Evolutionary conservation across 306 rosid species (phyloP).

Genomic region (Dicorynia guianensis): DNA sequence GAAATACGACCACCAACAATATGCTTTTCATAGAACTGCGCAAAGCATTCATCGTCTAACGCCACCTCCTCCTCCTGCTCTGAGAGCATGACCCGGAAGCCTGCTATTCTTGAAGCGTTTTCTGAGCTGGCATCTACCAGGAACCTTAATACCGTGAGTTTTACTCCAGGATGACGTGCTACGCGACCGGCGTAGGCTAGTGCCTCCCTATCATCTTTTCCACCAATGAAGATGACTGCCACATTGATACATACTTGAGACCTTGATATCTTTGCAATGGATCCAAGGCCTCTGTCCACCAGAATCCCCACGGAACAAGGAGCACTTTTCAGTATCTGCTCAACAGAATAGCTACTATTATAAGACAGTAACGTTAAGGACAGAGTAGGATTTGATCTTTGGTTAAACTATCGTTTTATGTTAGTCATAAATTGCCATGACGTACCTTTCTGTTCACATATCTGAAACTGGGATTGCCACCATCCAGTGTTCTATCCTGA

Average conservation of each 20-base stretch:
- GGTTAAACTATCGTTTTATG: no score
- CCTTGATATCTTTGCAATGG: constrained; percentile 60
- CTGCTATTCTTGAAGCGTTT: constrained; percentile 56
- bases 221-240: constrained; percentile 85
- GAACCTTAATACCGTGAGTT: constrained; percentile 79
- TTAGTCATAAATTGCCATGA: no score
- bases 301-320: constrained; percentile 93
- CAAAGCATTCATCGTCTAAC: constrained; percentile 82
- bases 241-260: constrained; percentile 50
- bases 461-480: constrained; percentile 75
- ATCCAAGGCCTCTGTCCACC: constrained; percentile 91
- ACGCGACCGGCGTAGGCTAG: constrained; percentile 73
- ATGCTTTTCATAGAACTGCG: constrained; percentile 73
- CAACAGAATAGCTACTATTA: constrained; percentile 40
- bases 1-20: constrained; percentile 64
- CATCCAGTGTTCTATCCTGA: constrained; percentile 62
- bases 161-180: constrained; percentile 77
- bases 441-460: constrained; percentile 90
- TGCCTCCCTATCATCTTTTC: constrained; percentile 94
- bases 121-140: constrained; percentile 64
- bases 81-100: constrained; percentile 51
- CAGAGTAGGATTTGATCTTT: background rate
- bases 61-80: constrained; percentile 74
- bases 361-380: background rate
- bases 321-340: constrained; percentile 74